Percentiles rank a stretch among this genome's conserved stretches.
Conservation (phyloP, 2,329 filamentous ascomycete genomes). For the Lachnellula suecica region DNA sequence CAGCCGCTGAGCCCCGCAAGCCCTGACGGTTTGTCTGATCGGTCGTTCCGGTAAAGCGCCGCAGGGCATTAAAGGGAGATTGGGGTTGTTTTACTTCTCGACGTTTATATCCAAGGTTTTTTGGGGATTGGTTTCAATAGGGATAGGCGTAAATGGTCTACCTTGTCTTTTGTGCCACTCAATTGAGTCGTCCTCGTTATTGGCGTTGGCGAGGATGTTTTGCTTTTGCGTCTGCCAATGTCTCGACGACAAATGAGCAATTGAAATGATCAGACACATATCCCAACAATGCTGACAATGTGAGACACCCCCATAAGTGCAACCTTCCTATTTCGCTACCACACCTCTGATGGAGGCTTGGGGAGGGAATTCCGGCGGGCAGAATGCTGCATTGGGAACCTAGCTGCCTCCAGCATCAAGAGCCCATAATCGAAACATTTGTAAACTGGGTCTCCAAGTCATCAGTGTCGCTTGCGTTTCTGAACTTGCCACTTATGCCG, state of each 20-base stretch:
- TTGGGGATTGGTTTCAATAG: conserved; percentile 14
- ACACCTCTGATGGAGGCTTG: neutral
- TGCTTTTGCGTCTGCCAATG: conserved; percentile 15
- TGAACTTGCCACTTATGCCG: neutral
- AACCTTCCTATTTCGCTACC: neutral
- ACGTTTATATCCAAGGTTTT: conserved; percentile 26
- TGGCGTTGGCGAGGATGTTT: conserved; percentile 11
- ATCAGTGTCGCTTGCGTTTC: neutral
- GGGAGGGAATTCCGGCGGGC: neutral
- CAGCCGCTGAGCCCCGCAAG: conserved; percentile 59
- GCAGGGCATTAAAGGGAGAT: neutral
- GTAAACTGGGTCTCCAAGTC: neutral
- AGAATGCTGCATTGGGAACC: neutral
- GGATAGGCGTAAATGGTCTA: conserved; percentile 11
- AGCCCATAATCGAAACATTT: neutral
- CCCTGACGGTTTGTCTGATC: conserved; percentile 28
- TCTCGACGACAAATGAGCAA: conserved; percentile 14
- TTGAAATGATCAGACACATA: neutral
- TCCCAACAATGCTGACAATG: neutral
- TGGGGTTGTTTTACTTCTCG: conserved; percentile 18
- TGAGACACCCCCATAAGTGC: neutral
- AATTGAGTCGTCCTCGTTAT: conserved; percentile 7
- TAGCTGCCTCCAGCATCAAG: neutral
- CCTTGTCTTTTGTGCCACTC: conserved; percentile 13
- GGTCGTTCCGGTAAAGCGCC: conserved; percentile 23